phyloP scores from a whole-genome alignment of 345 rosid genomes.

The Eucalyptus shirleyi region DNA sequence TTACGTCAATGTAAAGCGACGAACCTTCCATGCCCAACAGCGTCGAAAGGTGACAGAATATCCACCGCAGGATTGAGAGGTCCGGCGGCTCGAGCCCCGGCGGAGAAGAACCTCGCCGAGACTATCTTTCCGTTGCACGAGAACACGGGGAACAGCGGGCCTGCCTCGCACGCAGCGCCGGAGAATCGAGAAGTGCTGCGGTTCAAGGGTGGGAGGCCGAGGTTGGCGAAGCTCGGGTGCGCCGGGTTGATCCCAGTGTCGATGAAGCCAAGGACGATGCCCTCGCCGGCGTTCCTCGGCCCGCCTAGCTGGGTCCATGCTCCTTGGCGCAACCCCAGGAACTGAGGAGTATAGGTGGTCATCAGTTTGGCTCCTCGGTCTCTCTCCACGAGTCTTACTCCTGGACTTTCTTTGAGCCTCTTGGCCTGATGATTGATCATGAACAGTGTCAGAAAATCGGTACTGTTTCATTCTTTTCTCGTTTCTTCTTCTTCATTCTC shows the following conservation, averaged over 20 bases:
- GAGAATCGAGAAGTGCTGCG: conserved; percentile 13
- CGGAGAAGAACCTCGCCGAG: conserved; percentile 70
- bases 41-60: conserved; percentile 72
- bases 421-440: conserved; percentile 25
- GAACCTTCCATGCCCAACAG: conserved; percentile 82
- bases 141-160: conserved; percentile 38
- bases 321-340: conserved; percentile 44
- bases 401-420: conserved; percentile 31
- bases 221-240: conserved; percentile 62
- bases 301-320: conserved; percentile 41
- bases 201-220: neutral
- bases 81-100: conserved; percentile 61
- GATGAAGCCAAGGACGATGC: conserved; percentile 63
- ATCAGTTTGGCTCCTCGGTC: conserved; percentile 74
- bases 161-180: conserved; percentile 67
- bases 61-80: conserved; percentile 52
- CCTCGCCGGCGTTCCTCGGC: conserved; percentile 44
- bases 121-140: conserved; percentile 78
- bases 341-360: conserved; percentile 77
- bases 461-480: neutral
- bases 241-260: conserved; percentile 71
- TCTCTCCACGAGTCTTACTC: conserved; percentile 62
- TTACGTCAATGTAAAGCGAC: neutral
- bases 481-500: neutral
- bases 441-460: neutral